Conservation (phyloP, 129 eudicot species). For the Arctium minus region DNA sequence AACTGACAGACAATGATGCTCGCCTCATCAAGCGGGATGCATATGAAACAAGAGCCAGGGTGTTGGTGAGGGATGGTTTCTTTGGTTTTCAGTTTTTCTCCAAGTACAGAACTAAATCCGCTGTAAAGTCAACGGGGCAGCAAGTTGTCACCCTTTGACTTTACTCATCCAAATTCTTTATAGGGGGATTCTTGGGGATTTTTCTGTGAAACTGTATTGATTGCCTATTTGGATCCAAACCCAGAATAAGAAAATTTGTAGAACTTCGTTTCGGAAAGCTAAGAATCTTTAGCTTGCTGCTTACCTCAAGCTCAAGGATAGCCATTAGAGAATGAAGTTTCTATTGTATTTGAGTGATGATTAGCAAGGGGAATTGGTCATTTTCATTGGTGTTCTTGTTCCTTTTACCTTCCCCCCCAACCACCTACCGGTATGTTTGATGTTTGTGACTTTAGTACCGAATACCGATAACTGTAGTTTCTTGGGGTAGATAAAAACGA, state of each 20-base stretch:
- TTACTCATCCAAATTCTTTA: not conserved
- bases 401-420: not conserved
- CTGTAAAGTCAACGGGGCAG: slow-evolving; percentile 10
- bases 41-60: slow-evolving; percentile 65
- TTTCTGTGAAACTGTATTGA: slow-evolving; percentile 21
- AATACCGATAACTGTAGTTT: not conserved
- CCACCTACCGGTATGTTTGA: not conserved
- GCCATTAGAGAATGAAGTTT: slow-evolving; percentile 14
- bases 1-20: slow-evolving; percentile 38
- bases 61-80: slow-evolving; percentile 34
- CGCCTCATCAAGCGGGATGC: slow-evolving; percentile 32
- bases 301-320: slow-evolving; percentile 6
- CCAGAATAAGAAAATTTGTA: slow-evolving; percentile 29
- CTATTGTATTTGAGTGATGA: slow-evolving; percentile 16
- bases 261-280: slow-evolving; percentile 24
- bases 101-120: slow-evolving; percentile 18
- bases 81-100: slow-evolving; percentile 12
- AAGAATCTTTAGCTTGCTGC: slow-evolving; percentile 33
- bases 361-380: slow-evolving; percentile 9
- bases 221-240: slow-evolving; percentile 24
- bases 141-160: slow-evolving; percentile 23
- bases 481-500: not conserved
- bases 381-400: not conserved
- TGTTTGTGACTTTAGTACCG: not conserved
- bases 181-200: not conserved